A percentile compares a stretch with the other conserved stretches of the same genome.
Conservation (phyloP, 495 filamentous ascomycete genomes). For the Neohortaea acidophila region DNA sequence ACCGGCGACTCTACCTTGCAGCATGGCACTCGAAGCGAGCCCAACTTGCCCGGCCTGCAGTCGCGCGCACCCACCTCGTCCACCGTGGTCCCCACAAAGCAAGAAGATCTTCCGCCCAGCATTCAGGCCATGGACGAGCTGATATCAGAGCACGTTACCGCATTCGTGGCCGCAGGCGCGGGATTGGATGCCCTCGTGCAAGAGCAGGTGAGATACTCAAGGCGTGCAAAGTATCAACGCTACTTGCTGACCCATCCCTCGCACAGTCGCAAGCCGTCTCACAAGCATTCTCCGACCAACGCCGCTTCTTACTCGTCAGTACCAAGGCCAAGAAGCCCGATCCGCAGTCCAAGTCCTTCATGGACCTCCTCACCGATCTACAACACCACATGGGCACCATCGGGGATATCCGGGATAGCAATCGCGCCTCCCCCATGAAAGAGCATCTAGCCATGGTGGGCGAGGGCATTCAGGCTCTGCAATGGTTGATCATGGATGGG, state of each 20-base stretch:
- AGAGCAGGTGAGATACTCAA: conserved; percentile 49
- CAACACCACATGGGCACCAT: conserved; percentile 62
- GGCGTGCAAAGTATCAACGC: neutral
- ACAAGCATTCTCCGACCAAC: conserved; percentile 63
- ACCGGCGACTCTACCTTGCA: conserved; percentile 16
- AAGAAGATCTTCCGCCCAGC: conserved; percentile 52
- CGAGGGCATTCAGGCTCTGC: conserved; percentile 70
- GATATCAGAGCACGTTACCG: conserved; percentile 57
- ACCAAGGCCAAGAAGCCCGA: conserved; percentile 89
- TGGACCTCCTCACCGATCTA: conserved; percentile 69
- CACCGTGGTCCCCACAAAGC: no score
- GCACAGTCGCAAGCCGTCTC: conserved; percentile 42
- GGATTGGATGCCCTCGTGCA: conserved; percentile 62
- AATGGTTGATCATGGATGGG: conserved; percentile 66
- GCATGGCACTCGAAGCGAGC: no score
- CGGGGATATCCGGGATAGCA: conserved; percentile 60
- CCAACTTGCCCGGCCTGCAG: no score
- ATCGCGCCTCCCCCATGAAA: conserved; percentile 52
- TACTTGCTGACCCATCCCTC: neutral
- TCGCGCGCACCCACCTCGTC: no score
- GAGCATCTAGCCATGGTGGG: conserved; percentile 73
- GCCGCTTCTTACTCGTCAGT: conserved; percentile 72
- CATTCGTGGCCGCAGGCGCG: conserved; percentile 62
- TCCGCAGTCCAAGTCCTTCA: conserved; percentile 40
- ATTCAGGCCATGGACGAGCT: conserved; percentile 77